Percentiles rank a stretch among this genome's conserved stretches.
These are phyloP conservation scores for Venturia oleaginea DNA, from an alignment of 2,329 filamentous ascomycete species.

Conservation along the genomic window DNA sequence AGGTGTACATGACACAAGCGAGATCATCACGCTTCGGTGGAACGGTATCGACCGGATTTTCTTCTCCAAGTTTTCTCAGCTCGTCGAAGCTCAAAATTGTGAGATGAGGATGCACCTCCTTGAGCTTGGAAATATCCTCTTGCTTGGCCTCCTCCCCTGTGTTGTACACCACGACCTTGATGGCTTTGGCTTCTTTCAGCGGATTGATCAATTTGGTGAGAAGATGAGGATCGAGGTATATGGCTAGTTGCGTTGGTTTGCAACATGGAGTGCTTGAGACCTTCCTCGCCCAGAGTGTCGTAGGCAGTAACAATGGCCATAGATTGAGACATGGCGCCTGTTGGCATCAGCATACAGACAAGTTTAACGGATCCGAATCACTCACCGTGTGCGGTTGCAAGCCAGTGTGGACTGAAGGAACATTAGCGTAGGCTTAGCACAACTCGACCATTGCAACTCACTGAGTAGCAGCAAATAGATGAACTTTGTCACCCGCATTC, in stretches of 20 bases:
- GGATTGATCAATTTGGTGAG: conserved; percentile 44
- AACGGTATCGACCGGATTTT: conserved; percentile 60
- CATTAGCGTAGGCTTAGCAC: conserved; percentile 4
- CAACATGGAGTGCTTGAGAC: conserved; percentile 74
- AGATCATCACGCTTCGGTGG: conserved; percentile 67
- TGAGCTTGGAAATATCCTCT: conserved; percentile 45
- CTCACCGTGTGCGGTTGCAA: conserved; percentile 65
- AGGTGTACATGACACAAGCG: conserved; percentile 77
- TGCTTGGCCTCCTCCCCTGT: conserved; percentile 43
- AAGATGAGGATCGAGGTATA: conserved; percentile 80
- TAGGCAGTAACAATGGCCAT: conserved; percentile 91
- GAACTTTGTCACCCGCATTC: conserved; percentile 56
- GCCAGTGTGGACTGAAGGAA: conserved; percentile 61
- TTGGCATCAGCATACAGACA: conserved; percentile 10
- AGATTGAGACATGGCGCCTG: conserved; percentile 66
- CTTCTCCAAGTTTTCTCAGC: conserved; percentile 46
- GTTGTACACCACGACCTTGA: conserved; percentile 52
- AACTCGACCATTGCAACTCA: conserved; percentile 29
- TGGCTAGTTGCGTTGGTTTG: conserved; percentile 72
- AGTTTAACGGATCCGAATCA: conserved; percentile 6
- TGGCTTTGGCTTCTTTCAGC: conserved; percentile 45
- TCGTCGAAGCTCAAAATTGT: conserved; percentile 48
- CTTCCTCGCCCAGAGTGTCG: conserved; percentile 79
- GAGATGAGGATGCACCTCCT: conserved; percentile 43
- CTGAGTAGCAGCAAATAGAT: conserved; percentile 73